Base-by-base conservation (phyloP, 331 rosid genomes). In the Rhamnella rubrinervis region DNA sequence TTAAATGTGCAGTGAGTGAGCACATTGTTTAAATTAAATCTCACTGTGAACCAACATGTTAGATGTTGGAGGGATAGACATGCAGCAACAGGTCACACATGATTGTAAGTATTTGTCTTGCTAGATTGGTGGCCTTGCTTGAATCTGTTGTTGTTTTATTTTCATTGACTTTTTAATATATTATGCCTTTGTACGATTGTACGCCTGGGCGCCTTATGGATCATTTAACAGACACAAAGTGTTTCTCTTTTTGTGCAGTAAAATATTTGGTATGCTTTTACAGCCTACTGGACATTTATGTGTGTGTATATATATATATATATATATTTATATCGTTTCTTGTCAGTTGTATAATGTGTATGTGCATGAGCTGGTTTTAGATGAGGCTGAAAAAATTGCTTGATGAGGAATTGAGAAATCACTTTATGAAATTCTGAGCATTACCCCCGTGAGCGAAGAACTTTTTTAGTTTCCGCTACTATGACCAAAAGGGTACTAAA, bases 151-250 rank as follows among this genome's bases (percentile, higher is more conserved):
- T 68, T 75, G 39, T 74, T 68, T 31, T 67, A 18, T 73, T 68
- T 39, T 67, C 8, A 55, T 68, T 65, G 61, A 37, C 41, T 5
- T 25, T 63, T 37, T 51, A 26, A 57, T 31, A 6, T 56, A 49
- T 37, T 65, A 47, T 37, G 62, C 40, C 58, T 21, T 75, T 73
- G 71, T 72, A 95, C 97, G 97, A 91, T 80, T 89, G 86, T 52
- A 95, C 98, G 35, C 98, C 97, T 66, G 97, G 98, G 26, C 97
- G 97, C 19, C 84, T 95, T 77, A 67, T 95, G 79, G 98, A 95
- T 80, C 98, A 95, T 81, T 84, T 95, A 3, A 63, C 88, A 62
- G 73, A 87, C 71, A 95, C 96, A 5, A 89, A 89, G 71, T 96
- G 98, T 49, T 95, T 91, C 81, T 81, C 95, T 63, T 85, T 95